A percentile compares a stretch with the other conserved stretches of the same genome.
These are phyloP conservation scores for Blakeslea trispora DNA, from an alignment of 371 early-diverging fungal species.

Conservation along the genomic window DNA sequence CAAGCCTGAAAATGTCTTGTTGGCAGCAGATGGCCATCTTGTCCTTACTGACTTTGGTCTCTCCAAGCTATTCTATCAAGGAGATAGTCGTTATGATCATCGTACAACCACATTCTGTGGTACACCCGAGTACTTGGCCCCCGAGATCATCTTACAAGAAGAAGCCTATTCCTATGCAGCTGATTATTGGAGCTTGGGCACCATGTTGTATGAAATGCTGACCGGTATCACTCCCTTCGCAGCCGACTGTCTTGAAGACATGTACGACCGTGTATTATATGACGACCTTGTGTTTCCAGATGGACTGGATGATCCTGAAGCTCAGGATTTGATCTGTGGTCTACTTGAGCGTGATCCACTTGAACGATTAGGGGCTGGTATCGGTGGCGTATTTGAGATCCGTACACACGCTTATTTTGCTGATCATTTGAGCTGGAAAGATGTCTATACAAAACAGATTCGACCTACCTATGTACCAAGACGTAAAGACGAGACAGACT, in stretches of 20 bases:
- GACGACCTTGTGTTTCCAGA: conserved; percentile 71
- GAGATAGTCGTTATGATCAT: conserved; percentile 34
- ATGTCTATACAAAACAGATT: conserved; percentile 66
- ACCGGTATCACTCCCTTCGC: conserved; percentile 76
- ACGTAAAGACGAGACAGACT: conserved; percentile 49
- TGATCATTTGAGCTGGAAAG: conserved; percentile 67
- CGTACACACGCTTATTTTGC: conserved; percentile 71
- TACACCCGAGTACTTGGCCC: conserved; percentile 90
- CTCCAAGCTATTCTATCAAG: conserved; percentile 62
- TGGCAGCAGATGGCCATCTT: conserved; percentile 70
- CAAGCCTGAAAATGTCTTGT: conserved; percentile 68
- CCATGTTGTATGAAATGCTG: conserved; percentile 86
- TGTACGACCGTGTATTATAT: conserved; percentile 78
- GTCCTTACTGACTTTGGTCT: conserved; percentile 78
- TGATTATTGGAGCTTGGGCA: conserved; percentile 98
- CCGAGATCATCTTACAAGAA: conserved; percentile 82
- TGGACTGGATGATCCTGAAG: conserved; percentile 49
- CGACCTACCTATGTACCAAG: conserved; percentile 62
- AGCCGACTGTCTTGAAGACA: conserved; percentile 66
- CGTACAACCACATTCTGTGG: conserved; percentile 92
- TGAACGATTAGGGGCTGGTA: conserved; percentile 60
- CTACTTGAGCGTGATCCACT: conserved; percentile 69
- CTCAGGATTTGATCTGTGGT: conserved; percentile 58
- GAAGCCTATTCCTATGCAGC: conserved; percentile 83
- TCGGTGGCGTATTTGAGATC: conserved; percentile 60